phyloP scores from a whole-genome alignment of 2,329 filamentous ascomycete genomes.

The Ceratocystis alfenasii region DNA sequence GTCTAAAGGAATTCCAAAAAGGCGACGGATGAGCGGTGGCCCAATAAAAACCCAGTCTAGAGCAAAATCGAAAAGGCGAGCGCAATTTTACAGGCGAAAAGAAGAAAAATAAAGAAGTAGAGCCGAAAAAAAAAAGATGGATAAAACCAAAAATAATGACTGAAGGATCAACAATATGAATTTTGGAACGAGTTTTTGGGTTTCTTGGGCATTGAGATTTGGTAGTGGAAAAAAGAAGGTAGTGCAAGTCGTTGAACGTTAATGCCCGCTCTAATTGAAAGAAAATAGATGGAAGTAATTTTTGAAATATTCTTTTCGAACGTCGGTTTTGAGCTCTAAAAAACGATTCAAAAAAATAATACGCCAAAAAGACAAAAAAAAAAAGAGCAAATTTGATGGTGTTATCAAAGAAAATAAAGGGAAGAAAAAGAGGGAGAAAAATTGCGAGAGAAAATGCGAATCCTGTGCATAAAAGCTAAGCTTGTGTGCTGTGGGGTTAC shows the following conservation, averaged over 20 bases:
- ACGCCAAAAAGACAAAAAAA: neutral
- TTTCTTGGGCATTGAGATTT: neutral
- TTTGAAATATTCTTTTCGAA: neutral
- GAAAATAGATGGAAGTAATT: neutral
- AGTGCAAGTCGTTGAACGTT: neutral
- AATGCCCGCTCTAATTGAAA: neutral
- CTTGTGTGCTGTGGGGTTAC: constrained; percentile 8
- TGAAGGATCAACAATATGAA: constrained; percentile 9
- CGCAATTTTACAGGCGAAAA: constrained; percentile 3
- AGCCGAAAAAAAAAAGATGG: neutral
- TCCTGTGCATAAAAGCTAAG: constrained; percentile 10
- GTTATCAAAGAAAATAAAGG: constrained; percentile 9
- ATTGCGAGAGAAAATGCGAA: constrained; percentile 10
- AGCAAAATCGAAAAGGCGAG: neutral
- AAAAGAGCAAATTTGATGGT: neutral
- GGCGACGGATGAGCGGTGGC: neutral
- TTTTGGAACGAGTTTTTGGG: constrained; percentile 5
- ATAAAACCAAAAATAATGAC: neutral
- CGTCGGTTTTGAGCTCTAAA: neutral
- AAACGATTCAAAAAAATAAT: constrained; percentile 5
- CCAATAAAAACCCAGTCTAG: constrained; percentile 10
- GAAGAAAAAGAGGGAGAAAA: constrained; percentile 7
- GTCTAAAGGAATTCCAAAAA: neutral
- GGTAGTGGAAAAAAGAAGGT: neutral
- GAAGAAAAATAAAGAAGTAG: neutral